phyloP scores from a whole-genome alignment of 345 rosid species.

The Corchorus olitorius region DNA sequence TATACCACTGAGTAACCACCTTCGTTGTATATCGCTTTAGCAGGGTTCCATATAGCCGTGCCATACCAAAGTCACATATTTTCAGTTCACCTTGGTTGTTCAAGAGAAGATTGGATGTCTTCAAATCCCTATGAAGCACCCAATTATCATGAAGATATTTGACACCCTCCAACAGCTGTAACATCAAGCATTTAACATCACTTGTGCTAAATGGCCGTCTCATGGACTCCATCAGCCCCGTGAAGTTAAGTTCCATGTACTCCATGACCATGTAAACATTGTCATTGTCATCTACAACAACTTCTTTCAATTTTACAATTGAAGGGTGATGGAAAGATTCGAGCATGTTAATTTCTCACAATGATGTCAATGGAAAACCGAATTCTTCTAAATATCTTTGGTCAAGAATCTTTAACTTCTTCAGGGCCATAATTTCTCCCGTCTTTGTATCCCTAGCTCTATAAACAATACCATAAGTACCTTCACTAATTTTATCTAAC shows the following conservation, averaged over 20 bases:
- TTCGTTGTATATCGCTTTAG: slow-evolving; percentile 74
- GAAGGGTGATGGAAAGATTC: slow-evolving; percentile 70
- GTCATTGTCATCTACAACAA: slow-evolving; percentile 64
- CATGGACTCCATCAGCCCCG: slow-evolving; percentile 64
- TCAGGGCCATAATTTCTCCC: slow-evolving; percentile 74
- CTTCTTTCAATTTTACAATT: slow-evolving; percentile 79
- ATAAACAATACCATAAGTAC: slow-evolving; percentile 85
- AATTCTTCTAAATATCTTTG: slow-evolving; percentile 61
- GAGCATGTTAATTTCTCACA: slow-evolving; percentile 90
- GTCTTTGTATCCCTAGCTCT: slow-evolving; percentile 73
- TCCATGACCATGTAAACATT: slow-evolving; percentile 93
- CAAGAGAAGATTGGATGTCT: slow-evolving; percentile 82
- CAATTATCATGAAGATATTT: slow-evolving; percentile 87
- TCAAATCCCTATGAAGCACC: slow-evolving; percentile 91
- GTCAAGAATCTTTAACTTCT: slow-evolving; percentile 76
- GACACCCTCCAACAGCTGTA: slow-evolving; percentile 81
- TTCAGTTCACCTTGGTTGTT: slow-evolving; percentile 79
- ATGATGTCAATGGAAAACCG: slow-evolving; percentile 79
- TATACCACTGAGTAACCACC: slow-evolving; percentile 85
- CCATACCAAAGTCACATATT: slow-evolving; percentile 87
- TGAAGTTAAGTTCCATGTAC: slow-evolving; percentile 82
- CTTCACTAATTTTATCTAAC: slow-evolving; percentile 80
- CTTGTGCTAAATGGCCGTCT: slow-evolving; percentile 79
- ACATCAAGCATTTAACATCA: slow-evolving; percentile 89
- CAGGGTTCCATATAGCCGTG: slow-evolving; percentile 84